These are phyloP conservation scores for Leishmania arabica DNA, from an alignment of 208 protist species.

Conservation along the genomic window DNA sequence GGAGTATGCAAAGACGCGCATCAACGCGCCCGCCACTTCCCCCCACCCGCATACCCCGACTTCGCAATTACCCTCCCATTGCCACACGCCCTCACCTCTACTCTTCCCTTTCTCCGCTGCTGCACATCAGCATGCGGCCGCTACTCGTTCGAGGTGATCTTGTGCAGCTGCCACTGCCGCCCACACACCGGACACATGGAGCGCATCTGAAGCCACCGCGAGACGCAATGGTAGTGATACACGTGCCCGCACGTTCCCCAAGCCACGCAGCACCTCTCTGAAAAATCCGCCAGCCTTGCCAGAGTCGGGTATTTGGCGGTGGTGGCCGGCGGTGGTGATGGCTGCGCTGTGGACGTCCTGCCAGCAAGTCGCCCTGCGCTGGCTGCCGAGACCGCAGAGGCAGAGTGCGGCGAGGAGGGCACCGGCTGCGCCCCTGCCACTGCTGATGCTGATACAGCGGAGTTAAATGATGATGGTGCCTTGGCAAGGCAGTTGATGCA, in stretches of 20 bases:
- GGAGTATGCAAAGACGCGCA: not conserved
- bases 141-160: conserved; percentile 48
- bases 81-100: not conserved
- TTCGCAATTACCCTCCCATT: not conserved
- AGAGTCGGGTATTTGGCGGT: not conserved
- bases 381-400: not conserved
- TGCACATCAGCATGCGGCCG: not conserved
- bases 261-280: conserved; percentile 65
- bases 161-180: conserved; percentile 48
- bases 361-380: not conserved
- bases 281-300: conserved; percentile 16
- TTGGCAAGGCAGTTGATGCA: conserved; percentile 94
- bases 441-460: not conserved
- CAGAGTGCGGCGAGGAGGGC: not conserved
- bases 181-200: conserved; percentile 68
- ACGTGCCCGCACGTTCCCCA: conserved; percentile 87
- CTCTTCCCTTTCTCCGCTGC: not conserved
- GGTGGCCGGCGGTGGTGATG: not conserved
- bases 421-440: not conserved
- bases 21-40: not conserved
- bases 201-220: conserved; percentile 52
- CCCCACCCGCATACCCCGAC: not conserved
- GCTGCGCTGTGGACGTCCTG: not conserved
- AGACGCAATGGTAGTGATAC: conserved; percentile 78
- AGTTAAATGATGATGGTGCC: not conserved